These are phyloP conservation scores for Ustilago trichophora DNA, from an alignment of 1,284 basidiomycete species.

Conservation along the genomic window DNA sequence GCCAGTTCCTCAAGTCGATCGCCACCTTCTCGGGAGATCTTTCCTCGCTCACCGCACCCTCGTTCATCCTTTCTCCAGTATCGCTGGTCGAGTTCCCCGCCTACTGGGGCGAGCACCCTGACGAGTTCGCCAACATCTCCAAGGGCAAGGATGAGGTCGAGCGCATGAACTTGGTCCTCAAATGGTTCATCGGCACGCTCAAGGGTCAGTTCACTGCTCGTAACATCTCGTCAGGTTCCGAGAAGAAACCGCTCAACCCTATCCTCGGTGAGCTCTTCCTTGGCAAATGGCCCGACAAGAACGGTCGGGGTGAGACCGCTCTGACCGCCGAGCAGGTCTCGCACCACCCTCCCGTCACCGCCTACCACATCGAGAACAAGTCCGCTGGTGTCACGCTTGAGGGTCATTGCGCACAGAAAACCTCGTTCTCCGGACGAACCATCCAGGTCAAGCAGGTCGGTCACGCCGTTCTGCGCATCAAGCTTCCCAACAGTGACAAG, in stretches of 20 bases:
- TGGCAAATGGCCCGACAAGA: constrained; percentile 84
- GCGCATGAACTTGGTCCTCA: constrained; percentile 63
- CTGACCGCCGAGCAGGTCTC: constrained; percentile 86
- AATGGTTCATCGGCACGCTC: constrained; percentile 73
- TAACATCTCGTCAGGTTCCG: constrained; percentile 75
- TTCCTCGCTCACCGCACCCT: constrained; percentile 90
- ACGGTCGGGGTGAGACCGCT: constrained; percentile 82
- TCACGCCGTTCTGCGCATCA: constrained; percentile 83
- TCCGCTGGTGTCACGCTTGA: constrained; percentile 80
- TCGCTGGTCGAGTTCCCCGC: constrained; percentile 64
- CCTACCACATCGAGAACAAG: constrained; percentile 80
- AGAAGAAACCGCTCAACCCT: constrained; percentile 97
- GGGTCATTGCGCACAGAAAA: constrained; percentile 96
- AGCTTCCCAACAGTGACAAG: constrained; percentile 72
- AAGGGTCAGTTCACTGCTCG: constrained; percentile 87
- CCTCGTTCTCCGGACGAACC: constrained; percentile 74
- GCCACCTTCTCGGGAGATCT: constrained; percentile 77
- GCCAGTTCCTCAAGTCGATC: constrained; percentile 63
- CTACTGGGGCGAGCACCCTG: constrained; percentile 66
- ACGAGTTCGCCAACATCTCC: constrained; percentile 53
- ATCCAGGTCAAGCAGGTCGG: constrained; percentile 96
- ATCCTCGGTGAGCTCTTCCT: constrained; percentile 91
- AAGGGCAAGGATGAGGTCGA: constrained; percentile 62
- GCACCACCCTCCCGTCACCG: constrained; percentile 72
- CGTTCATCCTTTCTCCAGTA: constrained; percentile 69